phyloP scores from a whole-genome alignment of 495 filamentous ascomycete genomes.

The Talaromyces adpressus region DNA sequence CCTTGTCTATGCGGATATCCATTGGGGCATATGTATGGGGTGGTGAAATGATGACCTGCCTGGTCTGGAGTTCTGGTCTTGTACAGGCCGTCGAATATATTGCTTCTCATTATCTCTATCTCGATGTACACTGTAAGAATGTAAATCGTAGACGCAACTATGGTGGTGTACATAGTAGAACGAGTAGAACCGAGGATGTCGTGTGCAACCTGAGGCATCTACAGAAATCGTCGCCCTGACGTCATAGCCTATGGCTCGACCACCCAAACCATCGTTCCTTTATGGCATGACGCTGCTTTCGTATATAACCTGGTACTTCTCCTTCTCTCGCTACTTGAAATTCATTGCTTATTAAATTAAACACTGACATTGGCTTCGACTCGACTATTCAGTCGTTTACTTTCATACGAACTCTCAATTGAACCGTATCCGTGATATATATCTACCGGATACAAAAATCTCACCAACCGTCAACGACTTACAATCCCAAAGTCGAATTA shows the following conservation, averaged over 20 bases:
- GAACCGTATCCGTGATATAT: not conserved
- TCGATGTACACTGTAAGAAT: no score
- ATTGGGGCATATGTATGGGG: slow-evolving; percentile 28
- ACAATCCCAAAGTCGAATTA: not conserved
- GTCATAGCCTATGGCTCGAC: not conserved
- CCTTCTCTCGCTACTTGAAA: not conserved
- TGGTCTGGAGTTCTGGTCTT: not conserved
- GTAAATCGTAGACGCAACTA: no score
- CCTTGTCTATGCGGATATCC: slow-evolving; percentile 36
- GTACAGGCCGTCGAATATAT: not conserved
- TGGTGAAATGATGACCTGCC: slow-evolving; percentile 25
- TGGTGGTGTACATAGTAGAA: no score
- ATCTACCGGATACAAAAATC: not conserved
- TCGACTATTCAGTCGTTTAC: not conserved
- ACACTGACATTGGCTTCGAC: not conserved
- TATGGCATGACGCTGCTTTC: not conserved
- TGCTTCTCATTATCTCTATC: not conserved
- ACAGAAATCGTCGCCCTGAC: not conserved
- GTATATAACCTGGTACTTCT: not conserved
- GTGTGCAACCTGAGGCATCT: not conserved
- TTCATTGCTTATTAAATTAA: not conserved
- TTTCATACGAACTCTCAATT: not conserved
- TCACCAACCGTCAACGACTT: not conserved
- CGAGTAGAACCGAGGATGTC: not conserved
- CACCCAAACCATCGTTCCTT: not conserved